A percentile compares a stretch with the other conserved stretches of the same genome.
phyloP scores from a whole-genome alignment of 331 rosid genomes.

The Cydonia oblonga region DNA sequence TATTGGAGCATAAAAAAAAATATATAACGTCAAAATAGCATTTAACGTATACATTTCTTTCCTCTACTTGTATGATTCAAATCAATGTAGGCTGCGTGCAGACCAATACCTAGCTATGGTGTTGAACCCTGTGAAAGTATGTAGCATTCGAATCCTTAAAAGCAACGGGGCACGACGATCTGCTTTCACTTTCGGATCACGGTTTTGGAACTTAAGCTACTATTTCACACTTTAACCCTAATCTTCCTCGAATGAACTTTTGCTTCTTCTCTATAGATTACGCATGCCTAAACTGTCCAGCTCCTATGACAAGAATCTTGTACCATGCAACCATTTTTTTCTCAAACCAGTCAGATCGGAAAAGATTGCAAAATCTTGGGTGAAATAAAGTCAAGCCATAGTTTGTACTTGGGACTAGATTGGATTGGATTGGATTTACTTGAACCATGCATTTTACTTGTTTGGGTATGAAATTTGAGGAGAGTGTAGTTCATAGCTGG shows the following conservation, averaged over 20 bases:
- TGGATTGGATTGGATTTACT: not conserved
- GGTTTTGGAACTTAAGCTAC: not conserved
- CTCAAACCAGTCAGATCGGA: not conserved
- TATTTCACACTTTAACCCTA: not conserved
- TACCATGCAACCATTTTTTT: not conserved
- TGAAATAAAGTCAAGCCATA: not conserved
- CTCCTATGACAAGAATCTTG: not conserved
- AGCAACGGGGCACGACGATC: not conserved
- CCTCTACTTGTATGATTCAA: not conserved
- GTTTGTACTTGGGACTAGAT: not conserved
- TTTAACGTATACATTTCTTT: no score
- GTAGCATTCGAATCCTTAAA: conserved; percentile 7
- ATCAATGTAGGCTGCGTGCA: not conserved
- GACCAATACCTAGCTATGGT: not conserved
- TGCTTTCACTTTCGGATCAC: conserved; percentile 2
- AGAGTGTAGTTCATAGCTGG: not conserved
- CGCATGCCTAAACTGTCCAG: not conserved
- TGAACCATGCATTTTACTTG: not conserved
- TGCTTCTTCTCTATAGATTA: not conserved
- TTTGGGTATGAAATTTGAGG: not conserved
- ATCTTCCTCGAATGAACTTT: not conserved
- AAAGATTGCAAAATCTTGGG: not conserved
- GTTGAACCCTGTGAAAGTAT: not conserved
- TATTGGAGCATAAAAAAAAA: no score
- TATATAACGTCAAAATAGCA: no score